Base-by-base conservation (phyloP, 2,329 filamentous ascomycete species). In the Fusarium metavorans region DNA sequence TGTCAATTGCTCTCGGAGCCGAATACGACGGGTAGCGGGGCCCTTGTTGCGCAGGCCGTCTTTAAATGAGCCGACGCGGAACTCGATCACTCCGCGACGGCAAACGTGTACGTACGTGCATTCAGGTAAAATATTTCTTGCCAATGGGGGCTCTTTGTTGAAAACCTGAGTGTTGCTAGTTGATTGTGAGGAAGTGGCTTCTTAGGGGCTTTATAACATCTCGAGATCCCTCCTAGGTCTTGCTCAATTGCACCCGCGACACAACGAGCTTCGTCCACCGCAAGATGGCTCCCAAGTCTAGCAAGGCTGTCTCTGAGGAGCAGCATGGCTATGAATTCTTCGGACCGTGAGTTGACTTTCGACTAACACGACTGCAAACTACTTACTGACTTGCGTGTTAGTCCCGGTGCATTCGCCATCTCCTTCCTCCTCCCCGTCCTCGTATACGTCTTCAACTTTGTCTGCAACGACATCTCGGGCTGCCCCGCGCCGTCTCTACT, bases 401-500 rank as follows among this genome's bases (percentile, higher is more conserved):
- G 95, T 64, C 87, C 92, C 48, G 95, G 95, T 66, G 94, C 94
- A 39, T 90, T 92, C 70, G 89, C 85, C 71, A 94, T 98, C 79
- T 93, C 93, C 9, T 92, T 97, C 78, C 92, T 92, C 66, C 90
- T 98, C 1, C 96, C 96, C 0, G 70, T 95, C 48, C 88, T 95
- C 74, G 90, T 95, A 77, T 97, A 97, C 84, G 81, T 92, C 77
- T 92, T 96, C 80, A 89, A 92, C 56, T 97, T 98, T 81, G 87
- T 93, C 78, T 98, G 96, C 88, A 98, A 98, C 85, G 95, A 98
- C 82, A 87, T 97, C 73, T 93, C 94, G 10, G 96, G 97, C 68
- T 98, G 97, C 81, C 97, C 96, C 56, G 92, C 94, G 4, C 95
- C 95, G 5, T 95, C 94, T 5, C 87, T 96, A 10, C 88, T 97